Evolutionary conservation across 352 stramenopile genomes (phyloP), one percentile per base, ranked within the genome.

Genomic region (Globisporangium yorkense): DNA sequence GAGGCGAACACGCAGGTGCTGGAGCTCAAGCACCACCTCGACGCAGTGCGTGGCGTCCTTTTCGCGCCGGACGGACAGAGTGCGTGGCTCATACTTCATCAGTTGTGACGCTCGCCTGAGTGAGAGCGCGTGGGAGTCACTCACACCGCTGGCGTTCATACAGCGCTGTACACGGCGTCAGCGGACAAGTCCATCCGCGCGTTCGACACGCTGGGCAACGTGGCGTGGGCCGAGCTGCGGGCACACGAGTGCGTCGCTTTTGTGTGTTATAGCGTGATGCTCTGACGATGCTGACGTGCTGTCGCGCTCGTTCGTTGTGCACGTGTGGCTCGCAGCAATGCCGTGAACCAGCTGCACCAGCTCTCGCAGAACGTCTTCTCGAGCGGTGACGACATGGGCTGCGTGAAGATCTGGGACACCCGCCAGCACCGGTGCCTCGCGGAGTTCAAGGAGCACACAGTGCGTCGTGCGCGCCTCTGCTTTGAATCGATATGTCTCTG

Each of bases 381-480:
- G 1, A 91, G 80, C 57, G 84, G 84, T 44, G 84, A 94, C 57
- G 84, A 94, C 66, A 77, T 89, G 58, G 84, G 84, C 31, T 87
- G 74, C 53, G 70, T 94, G 52, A 94, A 94, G 64, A 91, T 96
- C 48, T 96, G 86, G 86, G 86, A 96, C 55, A 88, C 83, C 44
- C 77, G 86, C 51, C 80, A 90, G 63, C 80, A 92, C 62, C 73
- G 75, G n/a, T 92, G 75, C 63, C 67, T 98, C 27, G 72, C 84
- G 13, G 79, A 90, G 58, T 98, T 90, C 78, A 96, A 98, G 54
- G 85, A 97, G 67, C 92, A 98, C 69, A 85, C 87, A 46, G 77
- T 88, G 58, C 35, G 65, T 57, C 39, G 31, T 31, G 55, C 5
- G 13, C n/a, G 48, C 9, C 2, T n/a, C 18, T 43, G 31, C 29